Conservation (phyloP, 1,284 basidiomycete species). For the Ceratobasidium sp. region DNA sequence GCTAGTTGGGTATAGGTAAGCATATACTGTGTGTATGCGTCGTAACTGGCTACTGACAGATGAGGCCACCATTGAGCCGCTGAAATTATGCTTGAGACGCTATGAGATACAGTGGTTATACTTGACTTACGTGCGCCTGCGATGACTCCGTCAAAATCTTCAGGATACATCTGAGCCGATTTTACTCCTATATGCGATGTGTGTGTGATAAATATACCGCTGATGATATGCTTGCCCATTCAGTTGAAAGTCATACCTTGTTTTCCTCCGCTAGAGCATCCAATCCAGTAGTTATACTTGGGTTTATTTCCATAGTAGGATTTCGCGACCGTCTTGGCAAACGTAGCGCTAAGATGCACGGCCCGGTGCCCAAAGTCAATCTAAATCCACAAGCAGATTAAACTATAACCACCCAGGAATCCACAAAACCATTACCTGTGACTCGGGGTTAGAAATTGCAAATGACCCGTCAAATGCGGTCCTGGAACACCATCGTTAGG, state of each 20-base stretch:
- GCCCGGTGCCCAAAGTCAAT: constrained; percentile 37
- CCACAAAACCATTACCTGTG: constrained; percentile 9
- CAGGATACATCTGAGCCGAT: constrained; percentile 20
- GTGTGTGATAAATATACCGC: not conserved
- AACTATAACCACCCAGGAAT: not conserved
- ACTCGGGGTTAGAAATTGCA: constrained; percentile 33
- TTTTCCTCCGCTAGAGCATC: constrained; percentile 37
- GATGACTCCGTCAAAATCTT: constrained; percentile 30
- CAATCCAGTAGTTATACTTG: constrained; percentile 33
- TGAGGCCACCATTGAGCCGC: constrained; percentile 39
- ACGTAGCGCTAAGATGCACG: constrained; percentile 20
- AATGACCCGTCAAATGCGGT: constrained; percentile 16
- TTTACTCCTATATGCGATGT: constrained; percentile 8
- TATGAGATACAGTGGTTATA: not conserved
- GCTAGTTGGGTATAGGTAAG: not conserved
- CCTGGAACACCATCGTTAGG: not conserved
- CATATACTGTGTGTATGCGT: too few species aligned
- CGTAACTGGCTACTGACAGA: constrained; percentile 1
- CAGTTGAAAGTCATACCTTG: constrained; percentile 5
- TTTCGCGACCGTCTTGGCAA: constrained; percentile 15
- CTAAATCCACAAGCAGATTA: not conserved
- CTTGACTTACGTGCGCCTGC: constrained; percentile 27
- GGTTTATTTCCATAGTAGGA: constrained; percentile 12
- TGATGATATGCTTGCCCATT: not conserved
- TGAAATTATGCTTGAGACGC: not conserved